phyloP scores from a whole-genome alignment of 78 protist genomes.

The Dictyostelium citrinum region DNA sequence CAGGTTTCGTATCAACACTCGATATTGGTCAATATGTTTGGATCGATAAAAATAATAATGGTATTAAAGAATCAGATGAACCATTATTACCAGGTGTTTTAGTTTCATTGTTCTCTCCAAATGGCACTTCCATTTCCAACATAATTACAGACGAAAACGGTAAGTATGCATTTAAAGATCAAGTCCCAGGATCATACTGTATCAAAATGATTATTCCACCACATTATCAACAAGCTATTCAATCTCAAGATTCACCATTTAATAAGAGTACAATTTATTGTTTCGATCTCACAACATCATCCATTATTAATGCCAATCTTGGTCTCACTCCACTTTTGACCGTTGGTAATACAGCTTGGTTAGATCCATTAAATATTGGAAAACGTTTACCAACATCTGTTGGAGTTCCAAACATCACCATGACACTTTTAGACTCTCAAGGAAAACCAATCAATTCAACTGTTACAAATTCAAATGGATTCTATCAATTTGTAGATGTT shows the following conservation, averaged over 20 bases:
- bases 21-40: neutral
- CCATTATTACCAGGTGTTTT: neutral
- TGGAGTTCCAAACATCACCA: neutral
- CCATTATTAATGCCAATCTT: neutral
- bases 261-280: neutral
- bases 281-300: neutral
- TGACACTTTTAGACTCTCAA: neutral
- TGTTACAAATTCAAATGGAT: neutral
- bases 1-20: neutral
- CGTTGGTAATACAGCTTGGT: neutral
- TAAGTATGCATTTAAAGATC: neutral
- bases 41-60: constrained; percentile 12
- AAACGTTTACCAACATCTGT: neutral
- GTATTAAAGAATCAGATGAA: neutral
- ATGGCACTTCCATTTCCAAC: neutral
- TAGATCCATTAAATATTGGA: neutral
- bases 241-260: neutral
- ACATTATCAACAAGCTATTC: neutral
- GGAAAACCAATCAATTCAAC: neutral
- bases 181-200: constrained; percentile 32
- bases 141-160: neutral
- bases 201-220: neutral
- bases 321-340: neutral
- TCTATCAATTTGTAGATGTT: neutral
- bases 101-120: neutral